Percentiles rank a stretch among this genome's conserved stretches.
Evolutionary conservation across 2,329 filamentous ascomycete species (phyloP).

Genomic region (Fusarium nisikadoi): DNA sequence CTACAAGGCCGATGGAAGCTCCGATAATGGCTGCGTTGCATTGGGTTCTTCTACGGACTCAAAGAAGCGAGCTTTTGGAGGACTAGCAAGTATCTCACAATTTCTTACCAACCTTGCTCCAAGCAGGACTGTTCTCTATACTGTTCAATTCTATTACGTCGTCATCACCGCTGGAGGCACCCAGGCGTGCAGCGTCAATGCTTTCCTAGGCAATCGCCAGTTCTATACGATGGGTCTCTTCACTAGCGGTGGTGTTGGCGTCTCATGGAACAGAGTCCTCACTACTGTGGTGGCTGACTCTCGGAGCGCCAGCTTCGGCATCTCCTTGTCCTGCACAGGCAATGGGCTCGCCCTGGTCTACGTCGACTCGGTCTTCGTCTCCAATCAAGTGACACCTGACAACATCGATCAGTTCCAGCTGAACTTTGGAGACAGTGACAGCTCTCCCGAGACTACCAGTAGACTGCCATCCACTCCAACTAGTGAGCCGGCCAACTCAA

Average conservation of each 20-base stretch:
- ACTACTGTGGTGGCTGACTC: not conserved
- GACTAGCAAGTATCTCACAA: constrained; percentile 7
- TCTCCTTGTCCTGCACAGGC: constrained; percentile 1
- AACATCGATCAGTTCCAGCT: constrained; percentile 14
- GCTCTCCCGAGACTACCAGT: not conserved
- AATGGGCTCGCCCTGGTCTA: not conserved
- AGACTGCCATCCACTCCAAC: not conserved
- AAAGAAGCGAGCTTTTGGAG: not conserved
- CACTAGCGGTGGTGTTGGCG: not conserved
- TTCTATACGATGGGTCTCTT: not conserved
- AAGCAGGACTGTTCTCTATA: constrained; percentile 5
- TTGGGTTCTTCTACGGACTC: not conserved
- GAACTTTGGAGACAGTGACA: not conserved
- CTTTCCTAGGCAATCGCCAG: not conserved
- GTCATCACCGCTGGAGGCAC: not conserved
- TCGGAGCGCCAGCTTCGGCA: constrained; percentile 1
- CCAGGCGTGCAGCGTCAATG: not conserved
- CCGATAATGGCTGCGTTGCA: not conserved
- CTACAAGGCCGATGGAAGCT: not conserved
- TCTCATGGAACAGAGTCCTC: constrained; percentile 10
- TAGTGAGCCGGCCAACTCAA: not conserved
- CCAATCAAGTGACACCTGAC: constrained; percentile 13
- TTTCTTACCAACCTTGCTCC: not conserved
- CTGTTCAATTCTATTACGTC: constrained; percentile 22
- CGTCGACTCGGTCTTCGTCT: constrained; percentile 22